These are phyloP conservation scores for Dryadomyces quercivorus DNA, from an alignment of 2,329 filamentous ascomycete genomes.

Conservation along the genomic window DNA sequence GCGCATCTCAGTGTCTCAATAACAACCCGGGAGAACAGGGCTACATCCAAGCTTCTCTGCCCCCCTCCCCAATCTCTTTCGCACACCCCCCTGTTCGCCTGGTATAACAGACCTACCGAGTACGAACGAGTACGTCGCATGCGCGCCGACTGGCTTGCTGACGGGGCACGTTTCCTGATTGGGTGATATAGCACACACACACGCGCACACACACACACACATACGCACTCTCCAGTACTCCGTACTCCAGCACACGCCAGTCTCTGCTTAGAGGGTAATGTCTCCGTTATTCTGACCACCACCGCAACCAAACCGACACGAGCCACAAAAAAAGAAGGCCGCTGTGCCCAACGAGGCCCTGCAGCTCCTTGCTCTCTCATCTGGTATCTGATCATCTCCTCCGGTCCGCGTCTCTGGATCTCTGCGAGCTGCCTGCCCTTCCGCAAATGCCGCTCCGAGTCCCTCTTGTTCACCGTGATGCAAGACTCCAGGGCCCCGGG, in stretches of 20 bases:
- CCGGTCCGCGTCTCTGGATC: not conserved
- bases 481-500: not conserved
- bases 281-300: conserved; percentile 1
- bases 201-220: not conserved
- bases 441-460: not conserved
- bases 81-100: not conserved
- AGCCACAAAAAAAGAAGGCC: not conserved
- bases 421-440: not conserved
- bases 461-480: not conserved
- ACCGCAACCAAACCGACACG: not conserved
- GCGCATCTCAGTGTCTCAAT: not conserved
- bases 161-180: not conserved
- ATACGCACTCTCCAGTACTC: not conserved
- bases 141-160: not conserved
- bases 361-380: not conserved
- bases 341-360: not conserved
- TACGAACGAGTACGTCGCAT: not conserved
- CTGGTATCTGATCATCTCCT: not conserved
- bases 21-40: not conserved
- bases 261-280: not conserved
- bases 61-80: not conserved
- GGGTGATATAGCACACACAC: not conserved
- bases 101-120: not conserved
- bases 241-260: not conserved
- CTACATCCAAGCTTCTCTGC: not conserved